Conservation (phyloP, 2,329 filamentous ascomycete genomes). For the Fusarium veterinarium region DNA sequence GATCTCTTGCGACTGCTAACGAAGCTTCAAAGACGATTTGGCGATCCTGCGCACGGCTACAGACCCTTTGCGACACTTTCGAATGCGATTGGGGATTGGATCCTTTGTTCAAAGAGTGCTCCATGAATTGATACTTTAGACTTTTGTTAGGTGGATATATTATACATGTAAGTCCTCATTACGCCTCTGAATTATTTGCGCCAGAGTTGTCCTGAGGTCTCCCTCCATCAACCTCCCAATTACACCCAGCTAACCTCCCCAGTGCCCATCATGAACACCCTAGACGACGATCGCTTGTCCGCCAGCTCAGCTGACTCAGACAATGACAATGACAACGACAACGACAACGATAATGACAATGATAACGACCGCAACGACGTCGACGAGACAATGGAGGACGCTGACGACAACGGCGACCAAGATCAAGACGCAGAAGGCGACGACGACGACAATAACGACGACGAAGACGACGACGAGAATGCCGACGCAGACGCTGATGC, state of each 20-base stretch:
- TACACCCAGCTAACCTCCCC: background rate
- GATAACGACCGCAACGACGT: constrained; percentile 58
- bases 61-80: constrained; percentile 14
- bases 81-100: background rate
- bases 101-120: background rate
- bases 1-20: background rate
- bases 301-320: constrained; percentile 46
- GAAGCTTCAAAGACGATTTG: background rate
- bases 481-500: constrained; percentile 55
- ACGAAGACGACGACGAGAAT: constrained; percentile 51
- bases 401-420: constrained; percentile 50
- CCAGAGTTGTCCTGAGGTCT: background rate
- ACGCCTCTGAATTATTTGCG: background rate
- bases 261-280: constrained; percentile 26
- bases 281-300: constrained; percentile 43
- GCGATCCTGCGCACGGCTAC: background rate
- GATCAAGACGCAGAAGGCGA: constrained; percentile 46
- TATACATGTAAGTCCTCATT: background rate
- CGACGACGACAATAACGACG: constrained; percentile 49
- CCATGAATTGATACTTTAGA: constrained; percentile 2
- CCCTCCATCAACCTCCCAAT: background rate
- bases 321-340: constrained; percentile 45
- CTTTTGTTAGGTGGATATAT: background rate
- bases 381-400: constrained; percentile 68
- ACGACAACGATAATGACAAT: constrained; percentile 61